Evolutionary conservation across 2,329 filamentous ascomycete genomes (phyloP).

Genomic region (Hypoxylon sp.): DNA sequence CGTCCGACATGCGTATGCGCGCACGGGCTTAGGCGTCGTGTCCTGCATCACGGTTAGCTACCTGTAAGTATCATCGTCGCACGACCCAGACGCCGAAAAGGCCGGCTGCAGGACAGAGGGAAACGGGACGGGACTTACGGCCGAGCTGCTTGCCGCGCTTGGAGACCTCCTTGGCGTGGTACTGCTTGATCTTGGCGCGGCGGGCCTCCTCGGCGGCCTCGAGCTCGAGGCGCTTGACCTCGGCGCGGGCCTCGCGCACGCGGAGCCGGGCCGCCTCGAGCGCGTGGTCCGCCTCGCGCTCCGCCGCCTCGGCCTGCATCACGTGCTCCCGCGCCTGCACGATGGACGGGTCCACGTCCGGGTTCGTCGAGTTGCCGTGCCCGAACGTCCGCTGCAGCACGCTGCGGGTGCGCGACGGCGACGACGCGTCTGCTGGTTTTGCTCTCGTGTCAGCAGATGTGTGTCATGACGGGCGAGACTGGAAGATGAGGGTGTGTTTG

Average conservation of each 20-base stretch:
- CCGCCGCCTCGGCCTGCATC: conserved; percentile 67
- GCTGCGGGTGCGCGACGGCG: conserved; percentile 45
- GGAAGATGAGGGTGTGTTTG: conserved; percentile 2
- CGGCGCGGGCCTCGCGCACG: conserved; percentile 68
- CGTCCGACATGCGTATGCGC: not conserved
- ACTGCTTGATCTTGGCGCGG: conserved; percentile 72
- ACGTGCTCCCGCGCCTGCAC: conserved; percentile 67
- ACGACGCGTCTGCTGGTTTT: conserved; percentile 8
- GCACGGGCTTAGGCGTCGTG: conserved; percentile 26
- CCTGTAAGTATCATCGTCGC: not conserved
- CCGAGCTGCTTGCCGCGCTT: conserved; percentile 75
- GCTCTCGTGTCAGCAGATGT: not conserved
- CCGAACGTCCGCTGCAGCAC: conserved; percentile 56
- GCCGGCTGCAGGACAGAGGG: not conserved
- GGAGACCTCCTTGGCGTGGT: conserved; percentile 68
- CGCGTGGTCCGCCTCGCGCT: conserved; percentile 71
- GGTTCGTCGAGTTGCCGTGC: conserved; percentile 53
- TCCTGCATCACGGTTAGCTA: conserved; percentile 6
- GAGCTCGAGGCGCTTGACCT: conserved; percentile 68
- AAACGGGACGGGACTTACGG: conserved; percentile 57
- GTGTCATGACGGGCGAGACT: not conserved
- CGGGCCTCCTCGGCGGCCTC: conserved; percentile 72
- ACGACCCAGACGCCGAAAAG: no score
- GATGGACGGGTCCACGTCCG: conserved; percentile 68
- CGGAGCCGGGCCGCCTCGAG: conserved; percentile 64